Percentiles rank a stretch among this genome's conserved stretches.
These are phyloP conservation scores for Aspergillus nanangensis DNA, from an alignment of 495 filamentous ascomycete genomes.

Conservation along the genomic window DNA sequence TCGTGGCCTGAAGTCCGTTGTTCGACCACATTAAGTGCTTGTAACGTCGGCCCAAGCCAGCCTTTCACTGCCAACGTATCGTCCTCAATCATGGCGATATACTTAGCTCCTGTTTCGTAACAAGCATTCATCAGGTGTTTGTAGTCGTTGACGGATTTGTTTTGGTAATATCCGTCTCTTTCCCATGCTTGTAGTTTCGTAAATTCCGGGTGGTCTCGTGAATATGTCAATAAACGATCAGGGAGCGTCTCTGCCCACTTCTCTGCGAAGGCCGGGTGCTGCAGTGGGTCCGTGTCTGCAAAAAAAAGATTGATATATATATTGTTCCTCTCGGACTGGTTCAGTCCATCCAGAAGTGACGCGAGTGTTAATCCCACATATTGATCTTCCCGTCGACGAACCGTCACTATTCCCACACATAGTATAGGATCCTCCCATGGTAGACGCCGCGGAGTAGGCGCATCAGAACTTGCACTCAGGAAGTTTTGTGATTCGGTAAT, in stretches of 20 bases:
- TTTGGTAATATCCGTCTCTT: constrained; percentile 2
- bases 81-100: constrained; percentile 49
- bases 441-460: background rate
- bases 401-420: constrained; percentile 16
- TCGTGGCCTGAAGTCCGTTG: constrained; percentile 19
- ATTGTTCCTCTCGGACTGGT: constrained; percentile 23
- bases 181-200: background rate
- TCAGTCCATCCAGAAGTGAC: constrained; percentile 41
- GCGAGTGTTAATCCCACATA: constrained; percentile 43
- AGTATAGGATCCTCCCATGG: constrained; percentile 1
- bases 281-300: constrained; percentile 37
- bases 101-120: constrained; percentile 26
- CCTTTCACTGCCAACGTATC: constrained; percentile 46
- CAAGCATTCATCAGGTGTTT: constrained; percentile 40
- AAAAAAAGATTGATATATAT: constrained; percentile 35
- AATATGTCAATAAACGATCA: background rate
- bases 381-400: constrained; percentile 10
- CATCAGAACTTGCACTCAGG: constrained; percentile 15
- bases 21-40: constrained; percentile 32
- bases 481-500: constrained; percentile 27
- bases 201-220: background rate
- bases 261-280: constrained; percentile 13
- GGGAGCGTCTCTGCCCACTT: constrained; percentile 14
- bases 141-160: constrained; percentile 43
- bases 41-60: constrained; percentile 42